Evolutionary conservation across 495 filamentous ascomycete genomes (phyloP).

Genomic region (Sabuloglossum arenarium): DNA sequence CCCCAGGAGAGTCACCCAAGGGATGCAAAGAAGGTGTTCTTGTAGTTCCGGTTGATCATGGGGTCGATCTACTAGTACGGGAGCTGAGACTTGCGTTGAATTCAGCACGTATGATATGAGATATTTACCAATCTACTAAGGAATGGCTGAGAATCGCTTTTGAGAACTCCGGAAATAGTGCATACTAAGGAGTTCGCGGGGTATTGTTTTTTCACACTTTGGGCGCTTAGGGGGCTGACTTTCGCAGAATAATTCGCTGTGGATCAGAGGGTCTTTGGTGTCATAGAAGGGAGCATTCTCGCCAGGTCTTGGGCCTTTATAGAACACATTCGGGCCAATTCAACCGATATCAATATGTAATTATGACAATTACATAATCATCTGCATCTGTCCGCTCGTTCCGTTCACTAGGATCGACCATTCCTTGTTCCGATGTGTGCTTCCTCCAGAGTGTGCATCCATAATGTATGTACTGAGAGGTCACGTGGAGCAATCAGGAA

Average conservation of each 20-base stretch:
- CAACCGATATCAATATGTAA: no score
- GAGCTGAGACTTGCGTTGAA: neutral
- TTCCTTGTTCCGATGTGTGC: no score
- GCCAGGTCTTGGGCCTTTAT: neutral
- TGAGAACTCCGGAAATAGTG: neutral
- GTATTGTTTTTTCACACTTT: neutral
- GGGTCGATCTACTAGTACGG: neutral
- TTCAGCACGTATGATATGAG: neutral
- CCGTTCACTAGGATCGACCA: no score
- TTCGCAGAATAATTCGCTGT: neutral
- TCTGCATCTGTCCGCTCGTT: no score
- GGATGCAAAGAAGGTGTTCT: constrained; percentile 56
- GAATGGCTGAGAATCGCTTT: neutral
- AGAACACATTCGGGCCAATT: neutral
- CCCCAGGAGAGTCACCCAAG: constrained; percentile 57
- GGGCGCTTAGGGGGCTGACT: neutral
- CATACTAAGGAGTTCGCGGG: neutral
- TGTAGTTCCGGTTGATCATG: constrained; percentile 16
- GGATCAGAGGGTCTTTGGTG: neutral
- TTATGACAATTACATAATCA: no score
- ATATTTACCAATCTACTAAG: neutral
- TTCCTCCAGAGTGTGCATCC: no score
- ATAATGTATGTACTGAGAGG: no score
- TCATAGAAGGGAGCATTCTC: neutral
- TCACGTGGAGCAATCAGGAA: no score